phyloP scores from a whole-genome alignment of 2,329 filamentous ascomycete genomes.

The Myotisia sp. region DNA sequence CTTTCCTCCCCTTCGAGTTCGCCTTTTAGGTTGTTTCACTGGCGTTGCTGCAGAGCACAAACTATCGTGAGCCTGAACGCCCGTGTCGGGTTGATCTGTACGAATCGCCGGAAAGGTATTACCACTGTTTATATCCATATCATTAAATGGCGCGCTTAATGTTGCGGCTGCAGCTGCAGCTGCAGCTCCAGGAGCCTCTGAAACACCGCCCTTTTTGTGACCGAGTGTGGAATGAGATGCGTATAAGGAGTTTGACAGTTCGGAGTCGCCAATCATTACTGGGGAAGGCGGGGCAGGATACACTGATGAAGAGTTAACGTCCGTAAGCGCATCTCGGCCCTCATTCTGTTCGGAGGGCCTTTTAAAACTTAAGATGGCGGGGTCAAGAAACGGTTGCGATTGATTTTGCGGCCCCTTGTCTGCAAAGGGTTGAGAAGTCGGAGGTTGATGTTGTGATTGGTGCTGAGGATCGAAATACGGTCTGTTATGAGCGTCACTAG shows the following conservation, averaged over 20 bases:
- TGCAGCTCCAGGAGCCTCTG: background rate
- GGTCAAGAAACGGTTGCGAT: conserved; percentile 53
- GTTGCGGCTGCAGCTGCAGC: conserved; percentile 25
- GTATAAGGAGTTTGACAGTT: conserved; percentile 12
- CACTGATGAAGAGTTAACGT: conserved; percentile 5
- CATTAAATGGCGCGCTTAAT: conserved; percentile 34
- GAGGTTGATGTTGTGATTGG: conserved; percentile 4
- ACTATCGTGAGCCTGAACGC: too few relatives aligned
- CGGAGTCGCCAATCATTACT: conserved; percentile 20
- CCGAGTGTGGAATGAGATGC: conserved; percentile 6
- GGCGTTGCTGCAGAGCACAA: conserved; percentile 17
- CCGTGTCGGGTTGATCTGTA: too few relatives aligned
- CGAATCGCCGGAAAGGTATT: too few relatives aligned
- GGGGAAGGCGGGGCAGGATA: conserved; percentile 14
- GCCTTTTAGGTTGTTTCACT: conserved; percentile 20
- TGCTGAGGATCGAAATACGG: conserved; percentile 12
- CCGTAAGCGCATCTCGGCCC: background rate
- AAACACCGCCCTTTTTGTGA: conserved; percentile 16
- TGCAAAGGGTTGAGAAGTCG: conserved; percentile 10
- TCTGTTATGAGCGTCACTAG: conserved; percentile 7
- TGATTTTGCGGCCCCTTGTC: conserved; percentile 11
- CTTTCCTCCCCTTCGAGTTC: conserved; percentile 34
- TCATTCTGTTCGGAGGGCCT: conserved; percentile 21
- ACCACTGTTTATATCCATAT: conserved; percentile 23
- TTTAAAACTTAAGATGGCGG: conserved; percentile 61